phyloP scores from a whole-genome alignment of 1,284 basidiomycete genomes.

The Moniliophthora roreri region DNA sequence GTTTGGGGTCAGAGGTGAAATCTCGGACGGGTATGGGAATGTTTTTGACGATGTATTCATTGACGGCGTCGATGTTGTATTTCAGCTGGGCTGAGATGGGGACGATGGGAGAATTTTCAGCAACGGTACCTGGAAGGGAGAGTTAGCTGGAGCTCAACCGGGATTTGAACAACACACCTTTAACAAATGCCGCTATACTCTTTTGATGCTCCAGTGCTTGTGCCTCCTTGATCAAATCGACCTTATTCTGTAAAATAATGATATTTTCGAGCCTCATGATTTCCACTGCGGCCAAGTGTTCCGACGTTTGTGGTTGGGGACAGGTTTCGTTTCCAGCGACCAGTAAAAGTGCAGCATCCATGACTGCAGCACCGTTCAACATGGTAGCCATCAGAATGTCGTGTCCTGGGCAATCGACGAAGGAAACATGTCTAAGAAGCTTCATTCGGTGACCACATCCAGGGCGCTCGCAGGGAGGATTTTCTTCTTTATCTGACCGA shows the following conservation, averaged over 20 bases:
- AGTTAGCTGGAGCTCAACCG: constrained; percentile 1
- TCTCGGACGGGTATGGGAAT: constrained; percentile 95
- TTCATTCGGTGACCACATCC: constrained; percentile 92
- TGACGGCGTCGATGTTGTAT: constrained; percentile 99
- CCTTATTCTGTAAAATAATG: constrained; percentile 98
- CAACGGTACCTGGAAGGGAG: constrained; percentile 77
- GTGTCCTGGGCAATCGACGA: constrained; percentile 95
- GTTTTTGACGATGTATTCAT: constrained; percentile 97
- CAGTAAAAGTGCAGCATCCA: constrained; percentile 96
- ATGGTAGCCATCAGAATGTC: constrained; percentile 99
- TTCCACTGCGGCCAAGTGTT: constrained; percentile 97
- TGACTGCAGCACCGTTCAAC: constrained; percentile 99
- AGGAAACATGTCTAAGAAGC: constrained; percentile 92
- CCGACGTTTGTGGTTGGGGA: constrained; percentile 98
- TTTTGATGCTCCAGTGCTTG: constrained; percentile 93
- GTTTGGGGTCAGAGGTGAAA: constrained; percentile 87
- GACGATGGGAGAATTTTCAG: constrained; percentile 95
- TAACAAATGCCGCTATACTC: constrained; percentile 90
- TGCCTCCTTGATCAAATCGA: constrained; percentile 91
- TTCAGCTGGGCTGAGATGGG: constrained; percentile 98
- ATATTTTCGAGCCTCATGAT: constrained; percentile 99
- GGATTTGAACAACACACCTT: constrained; percentile 50
- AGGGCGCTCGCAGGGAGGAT: constrained; percentile 90
- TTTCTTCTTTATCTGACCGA: constrained; percentile 91
- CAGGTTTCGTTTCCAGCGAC: constrained; percentile 98